A percentile compares a stretch with the other conserved stretches of the same genome.
These are phyloP conservation scores for Leucosporidium creatinivorum DNA, from an alignment of 768 basidiomycete species.

Conservation along the genomic window DNA sequence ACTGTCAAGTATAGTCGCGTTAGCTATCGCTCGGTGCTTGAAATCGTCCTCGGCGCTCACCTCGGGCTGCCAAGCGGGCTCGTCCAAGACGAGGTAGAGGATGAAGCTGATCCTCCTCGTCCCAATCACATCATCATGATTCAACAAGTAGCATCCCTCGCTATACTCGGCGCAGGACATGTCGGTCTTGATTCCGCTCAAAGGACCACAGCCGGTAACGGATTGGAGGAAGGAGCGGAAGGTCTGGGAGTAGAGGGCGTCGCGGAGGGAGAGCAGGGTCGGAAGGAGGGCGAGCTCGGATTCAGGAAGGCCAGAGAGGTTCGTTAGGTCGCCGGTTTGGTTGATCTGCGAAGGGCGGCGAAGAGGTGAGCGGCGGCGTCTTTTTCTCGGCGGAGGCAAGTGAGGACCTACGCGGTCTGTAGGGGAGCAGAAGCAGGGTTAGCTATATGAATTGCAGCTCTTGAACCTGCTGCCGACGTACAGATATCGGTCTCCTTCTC, in stretches of 20 bases:
- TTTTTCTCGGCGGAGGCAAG: too few relatives aligned
- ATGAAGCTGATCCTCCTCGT: slow-evolving; percentile 91
- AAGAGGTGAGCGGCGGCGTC: background rate
- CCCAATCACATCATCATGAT: slow-evolving; percentile 98
- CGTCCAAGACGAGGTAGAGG: slow-evolving; percentile 82
- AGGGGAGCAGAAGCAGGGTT: background rate
- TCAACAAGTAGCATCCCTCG: slow-evolving; percentile 84
- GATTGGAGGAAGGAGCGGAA: slow-evolving; percentile 76
- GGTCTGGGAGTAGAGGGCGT: slow-evolving; percentile 76
- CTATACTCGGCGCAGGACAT: slow-evolving; percentile 85
- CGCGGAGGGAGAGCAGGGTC: slow-evolving; percentile 68
- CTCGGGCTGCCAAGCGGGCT: slow-evolving; percentile 67
- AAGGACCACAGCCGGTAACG: slow-evolving; percentile 85
- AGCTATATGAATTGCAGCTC: background rate
- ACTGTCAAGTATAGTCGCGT: slow-evolving; percentile 38
- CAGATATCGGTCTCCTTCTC: slow-evolving; percentile 99
- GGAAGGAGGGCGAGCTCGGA: slow-evolving; percentile 72
- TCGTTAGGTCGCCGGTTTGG: slow-evolving; percentile 94
- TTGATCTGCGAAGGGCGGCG: slow-evolving; percentile 58
- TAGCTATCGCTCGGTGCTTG: background rate
- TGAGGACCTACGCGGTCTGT: background rate
- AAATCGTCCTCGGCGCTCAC: slow-evolving; percentile 6
- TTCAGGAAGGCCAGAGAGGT: slow-evolving; percentile 74
- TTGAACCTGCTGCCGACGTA: slow-evolving; percentile 49
- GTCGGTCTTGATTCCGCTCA: slow-evolving; percentile 87